Evolutionary conservation across 1,284 basidiomycete species (phyloP).

Genomic region (Ustilago cynodontis): DNA sequence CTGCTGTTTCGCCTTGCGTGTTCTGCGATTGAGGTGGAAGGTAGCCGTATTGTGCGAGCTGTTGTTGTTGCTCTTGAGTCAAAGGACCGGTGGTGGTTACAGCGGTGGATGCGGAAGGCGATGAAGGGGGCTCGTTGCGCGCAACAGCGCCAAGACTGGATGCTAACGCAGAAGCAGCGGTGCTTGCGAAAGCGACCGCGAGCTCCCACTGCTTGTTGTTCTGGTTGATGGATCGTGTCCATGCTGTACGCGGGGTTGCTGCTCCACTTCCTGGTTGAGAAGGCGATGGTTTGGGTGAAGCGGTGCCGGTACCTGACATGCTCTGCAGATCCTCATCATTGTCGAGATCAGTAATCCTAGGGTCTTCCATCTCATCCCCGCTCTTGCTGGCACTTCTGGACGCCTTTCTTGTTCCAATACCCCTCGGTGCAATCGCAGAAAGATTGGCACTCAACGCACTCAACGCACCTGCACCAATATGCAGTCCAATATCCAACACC

Average conservation of each 20-base stretch:
- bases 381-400: not conserved
- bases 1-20: conserved; percentile 16
- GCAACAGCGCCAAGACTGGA: conserved; percentile 47
- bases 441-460: conserved; percentile 39
- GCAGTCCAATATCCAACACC: conserved; percentile 43
- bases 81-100: conserved; percentile 3
- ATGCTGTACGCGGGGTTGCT: conserved; percentile 32
- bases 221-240: conserved; percentile 38
- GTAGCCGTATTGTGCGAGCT: conserved; percentile 17
- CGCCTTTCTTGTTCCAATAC: not conserved
- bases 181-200: conserved; percentile 48
- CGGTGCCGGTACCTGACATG: not conserved
- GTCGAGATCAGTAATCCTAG: conserved; percentile 41
- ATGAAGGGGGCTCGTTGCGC: not conserved
- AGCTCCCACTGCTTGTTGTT: conserved; percentile 58
- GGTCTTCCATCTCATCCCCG: conserved; percentile 18
- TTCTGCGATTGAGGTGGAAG: not conserved
- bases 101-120: not conserved
- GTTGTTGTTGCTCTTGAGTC: conserved; percentile 22
- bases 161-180: conserved; percentile 47
- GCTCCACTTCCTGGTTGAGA: conserved; percentile 27
- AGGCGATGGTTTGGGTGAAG: conserved; percentile 1
- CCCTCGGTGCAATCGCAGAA: conserved; percentile 35
- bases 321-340: conserved; percentile 36
- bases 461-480: conserved; percentile 47